Percentiles rank a stretch among this genome's conserved stretches.
These are phyloP conservation scores for Blumeria hordei DNA, from an alignment of 2,329 filamentous ascomycete species.

Conservation along the genomic window DNA sequence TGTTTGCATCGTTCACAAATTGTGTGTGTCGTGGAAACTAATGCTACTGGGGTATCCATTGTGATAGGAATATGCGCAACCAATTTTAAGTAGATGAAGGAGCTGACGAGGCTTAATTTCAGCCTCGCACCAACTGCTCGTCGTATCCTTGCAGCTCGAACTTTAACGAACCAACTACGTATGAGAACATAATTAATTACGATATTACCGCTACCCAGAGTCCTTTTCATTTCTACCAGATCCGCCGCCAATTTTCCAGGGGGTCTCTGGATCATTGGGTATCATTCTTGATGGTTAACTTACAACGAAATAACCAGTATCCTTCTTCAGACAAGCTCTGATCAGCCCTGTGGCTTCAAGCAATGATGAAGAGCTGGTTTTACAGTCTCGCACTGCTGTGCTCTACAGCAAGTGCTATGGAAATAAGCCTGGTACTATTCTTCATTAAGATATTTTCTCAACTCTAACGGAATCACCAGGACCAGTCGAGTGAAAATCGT, in stretches of 20 bases:
- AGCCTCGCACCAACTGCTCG: too few relatives aligned
- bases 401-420: slow-evolving; percentile 29
- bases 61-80: too few relatives aligned
- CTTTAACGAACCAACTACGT: too few relatives aligned
- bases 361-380: slow-evolving; percentile 29
- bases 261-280: too few relatives aligned
- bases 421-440: slow-evolving; percentile 29
- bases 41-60: too few relatives aligned
- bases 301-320: background rate
- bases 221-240: too few relatives aligned
- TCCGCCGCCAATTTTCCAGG: too few relatives aligned
- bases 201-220: too few relatives aligned
- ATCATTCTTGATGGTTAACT: background rate
- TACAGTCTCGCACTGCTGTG: slow-evolving; percentile 28
- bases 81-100: too few relatives aligned
- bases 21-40: background rate
- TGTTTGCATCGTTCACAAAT: slow-evolving; percentile 13
- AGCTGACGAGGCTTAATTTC: too few relatives aligned
- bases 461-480: slow-evolving; percentile 22
- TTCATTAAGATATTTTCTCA: background rate
- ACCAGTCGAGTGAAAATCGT: slow-evolving; percentile 49
- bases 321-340: background rate
- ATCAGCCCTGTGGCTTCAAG: slow-evolving; percentile 11
- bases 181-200: too few relatives aligned
- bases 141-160: too few relatives aligned